Percentiles rank a stretch among this genome's conserved stretches.
phyloP scores from a whole-genome alignment of 495 filamentous ascomycete species.

The Daldinia grandis region DNA sequence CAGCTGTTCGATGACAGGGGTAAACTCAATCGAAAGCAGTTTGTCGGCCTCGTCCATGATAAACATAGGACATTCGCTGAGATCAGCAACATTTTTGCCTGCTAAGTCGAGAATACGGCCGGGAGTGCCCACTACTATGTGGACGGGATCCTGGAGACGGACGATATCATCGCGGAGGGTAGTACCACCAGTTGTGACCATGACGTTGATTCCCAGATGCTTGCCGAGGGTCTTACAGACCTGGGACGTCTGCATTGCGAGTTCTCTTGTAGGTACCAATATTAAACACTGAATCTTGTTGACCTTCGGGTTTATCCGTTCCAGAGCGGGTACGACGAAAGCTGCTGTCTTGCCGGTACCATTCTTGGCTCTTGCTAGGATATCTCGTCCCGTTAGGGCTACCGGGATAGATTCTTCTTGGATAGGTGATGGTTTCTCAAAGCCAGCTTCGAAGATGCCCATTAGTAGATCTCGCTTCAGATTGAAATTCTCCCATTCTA shows the following conservation, averaged over 20 bases:
- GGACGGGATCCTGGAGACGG: slow-evolving; percentile 89
- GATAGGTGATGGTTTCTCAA: slow-evolving; percentile 98
- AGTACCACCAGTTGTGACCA: slow-evolving; percentile 98
- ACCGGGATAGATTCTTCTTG: slow-evolving; percentile 99
- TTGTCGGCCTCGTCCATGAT: slow-evolving; percentile 99
- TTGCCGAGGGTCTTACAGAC: slow-evolving; percentile 98
- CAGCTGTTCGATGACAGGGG: slow-evolving; percentile 94
- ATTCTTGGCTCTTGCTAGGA: slow-evolving; percentile 96
- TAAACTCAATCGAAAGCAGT: slow-evolving; percentile 94
- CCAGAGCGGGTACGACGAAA: slow-evolving; percentile 94
- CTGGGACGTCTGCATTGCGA: slow-evolving; percentile 98
- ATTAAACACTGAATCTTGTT: slow-evolving; percentile 95
- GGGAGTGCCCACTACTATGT: slow-evolving; percentile 97
- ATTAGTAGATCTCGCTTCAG: slow-evolving; percentile 95
- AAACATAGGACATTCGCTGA: slow-evolving; percentile 96
- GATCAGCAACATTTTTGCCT: slow-evolving; percentile 91
- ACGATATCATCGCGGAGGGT: slow-evolving; percentile 96
- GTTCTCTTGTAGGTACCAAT: slow-evolving; percentile 93
- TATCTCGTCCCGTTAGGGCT: slow-evolving; percentile 92
- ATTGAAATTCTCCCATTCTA: slow-evolving; percentile 96
- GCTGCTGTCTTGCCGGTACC: slow-evolving; percentile 98
- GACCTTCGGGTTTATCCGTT: slow-evolving; percentile 94
- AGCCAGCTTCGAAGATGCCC: slow-evolving; percentile 99
- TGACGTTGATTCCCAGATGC: slow-evolving; percentile 95
- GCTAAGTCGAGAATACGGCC: slow-evolving; percentile 94